phyloP scores from a whole-genome alignment of 805 yeast genomes.

The Metschnikowia anglica region DNA sequence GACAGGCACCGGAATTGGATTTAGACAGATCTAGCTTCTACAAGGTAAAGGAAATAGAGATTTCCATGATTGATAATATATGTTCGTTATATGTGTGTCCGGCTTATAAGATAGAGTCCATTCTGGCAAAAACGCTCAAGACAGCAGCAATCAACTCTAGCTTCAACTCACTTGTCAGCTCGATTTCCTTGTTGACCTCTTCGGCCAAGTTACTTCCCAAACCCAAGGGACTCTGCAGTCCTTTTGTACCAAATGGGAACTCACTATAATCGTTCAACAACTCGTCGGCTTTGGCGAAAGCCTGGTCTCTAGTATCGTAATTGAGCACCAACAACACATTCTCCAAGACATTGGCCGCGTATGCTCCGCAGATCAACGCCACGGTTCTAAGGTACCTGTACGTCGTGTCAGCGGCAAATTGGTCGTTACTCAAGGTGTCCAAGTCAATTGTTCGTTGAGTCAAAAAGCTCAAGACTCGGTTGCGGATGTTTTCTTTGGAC shows the following conservation, averaged over 20 bases:
- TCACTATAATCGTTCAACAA: conserved; percentile 77
- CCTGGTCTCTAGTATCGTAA: conserved; percentile 88
- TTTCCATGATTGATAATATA: no score
- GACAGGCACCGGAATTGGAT: neutral
- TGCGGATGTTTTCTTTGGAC: conserved; percentile 77
- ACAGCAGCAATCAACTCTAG: conserved; percentile 93
- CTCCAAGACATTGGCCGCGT: conserved; percentile 95
- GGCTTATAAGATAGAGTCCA: conserved; percentile 77
- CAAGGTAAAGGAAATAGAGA: neutral
- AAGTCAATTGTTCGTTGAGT: conserved; percentile 66
- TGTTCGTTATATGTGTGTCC: no score
- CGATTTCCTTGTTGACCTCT: conserved; percentile 54
- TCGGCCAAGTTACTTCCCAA: conserved; percentile 67
- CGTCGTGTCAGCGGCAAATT: conserved; percentile 67
- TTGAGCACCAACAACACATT: conserved; percentile 74
- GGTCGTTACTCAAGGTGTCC: conserved; percentile 43
- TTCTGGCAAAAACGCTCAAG: conserved; percentile 80
- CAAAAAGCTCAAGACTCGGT: conserved; percentile 67
- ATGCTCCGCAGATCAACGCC: conserved; percentile 81
- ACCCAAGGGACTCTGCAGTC: conserved; percentile 60
- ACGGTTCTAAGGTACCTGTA: conserved; percentile 75
- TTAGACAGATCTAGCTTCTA: neutral
- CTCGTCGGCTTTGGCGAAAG: conserved; percentile 93
- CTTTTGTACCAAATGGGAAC: conserved; percentile 67
- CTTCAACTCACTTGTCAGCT: conserved; percentile 57